Base-by-base conservation (phyloP, 805 yeast genomes). In the Myxozyma mucilagina region DNA sequence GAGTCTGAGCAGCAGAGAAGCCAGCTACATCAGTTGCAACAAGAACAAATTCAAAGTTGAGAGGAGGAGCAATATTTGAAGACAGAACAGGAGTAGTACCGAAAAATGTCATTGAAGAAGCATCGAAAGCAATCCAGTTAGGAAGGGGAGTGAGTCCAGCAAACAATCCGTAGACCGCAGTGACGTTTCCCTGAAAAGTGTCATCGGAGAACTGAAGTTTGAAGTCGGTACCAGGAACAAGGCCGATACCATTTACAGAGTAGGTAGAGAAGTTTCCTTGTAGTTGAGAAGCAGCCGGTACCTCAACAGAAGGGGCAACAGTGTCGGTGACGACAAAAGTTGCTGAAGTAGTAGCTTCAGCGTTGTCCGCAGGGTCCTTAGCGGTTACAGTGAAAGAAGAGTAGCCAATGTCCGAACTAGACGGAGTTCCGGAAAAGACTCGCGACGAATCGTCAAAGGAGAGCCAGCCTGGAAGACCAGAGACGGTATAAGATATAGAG, bases 71-170 rank as follows among this genome's bases (percentile, higher is more conserved):
- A 67, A 90, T 87, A 16, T 82, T 80, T 1, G 97, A 89, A 67
- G 89, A 87, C 36, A 89, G 89, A 7, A 87, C 79, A 10, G 99
- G 99, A 0, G 97, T 93, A 1, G 87, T 86, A 36, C 99, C 99
- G 47, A 84, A 79, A 74, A 91, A 93, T 20, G 88, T 81, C 65
- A 90, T 76, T 57, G 77, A 76, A 4, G 81, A 69, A 1, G 79
- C 68, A 70, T 90, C 86, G 71, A 93, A 94, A 56, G 76, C 74
- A 54, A 90, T 77, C 98, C 99, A 94, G 70, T 84, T 87, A 42
- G 99, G 99, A 58, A 94, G 79, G 2, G 99, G 93, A 0, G 96
- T 82, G 71, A 92, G 83, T 72, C 89, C 90, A 13, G 79, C 75
- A n/a, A 92, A 84, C 65, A 87, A 82, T 20, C 97, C 97, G 70